Evolutionary conservation across 2,329 filamentous ascomycete genomes (phyloP), one percentile per base, ranked within the genome.

Genomic region (Colletotrichum musicola): DNA sequence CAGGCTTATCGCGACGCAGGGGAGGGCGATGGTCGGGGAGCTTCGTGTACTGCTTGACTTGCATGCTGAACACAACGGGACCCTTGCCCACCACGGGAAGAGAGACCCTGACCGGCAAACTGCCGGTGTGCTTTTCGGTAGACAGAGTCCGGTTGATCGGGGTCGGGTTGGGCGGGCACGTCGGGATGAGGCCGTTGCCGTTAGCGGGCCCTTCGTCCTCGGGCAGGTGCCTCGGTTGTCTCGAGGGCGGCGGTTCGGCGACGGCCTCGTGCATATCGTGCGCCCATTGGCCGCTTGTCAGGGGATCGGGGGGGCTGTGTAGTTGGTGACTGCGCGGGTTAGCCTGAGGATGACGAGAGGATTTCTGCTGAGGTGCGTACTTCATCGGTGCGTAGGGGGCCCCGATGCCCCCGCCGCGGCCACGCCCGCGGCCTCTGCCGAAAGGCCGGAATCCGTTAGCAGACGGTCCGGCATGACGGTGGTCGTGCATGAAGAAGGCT

Each of bases 401-500:
- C 58, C 84, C 86, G 73, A 87, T 86, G 74, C 80, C 79, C 56
- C 70, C 68, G 81, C 89, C 89, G 68, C 89, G 83, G 56, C 86
- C 83, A 67, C 87, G 86, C 57, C 89, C 93, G 79, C 88, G 84
- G 72, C 89, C 90, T 79, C 91, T 86, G 38, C 88, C 88, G 78
- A 91, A 92, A 13, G 90, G 88, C 65, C 92, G 86, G 80, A 95
- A 94, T 61, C 92, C 92, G 80, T 95, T 95, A 61, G 90, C 88
- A 72, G 90, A 89, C 51, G 91, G 88, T n/a, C 92, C 92, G 64
- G 92, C 89, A 74, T 93, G 91, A 71, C 94, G 89, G 76, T 96
- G 93, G 78, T 98, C 96, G 80, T 98, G 95, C 89, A 98, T 94
- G 83, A 98, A 98, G 84, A 98, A 98, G 71, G 93, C 92, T 68